A percentile compares a stretch with the other conserved stretches of the same genome.
These are phyloP conservation scores for Aspergillus egyptiacus DNA, from an alignment of 495 filamentous ascomycete species.

Conservation along the genomic window DNA sequence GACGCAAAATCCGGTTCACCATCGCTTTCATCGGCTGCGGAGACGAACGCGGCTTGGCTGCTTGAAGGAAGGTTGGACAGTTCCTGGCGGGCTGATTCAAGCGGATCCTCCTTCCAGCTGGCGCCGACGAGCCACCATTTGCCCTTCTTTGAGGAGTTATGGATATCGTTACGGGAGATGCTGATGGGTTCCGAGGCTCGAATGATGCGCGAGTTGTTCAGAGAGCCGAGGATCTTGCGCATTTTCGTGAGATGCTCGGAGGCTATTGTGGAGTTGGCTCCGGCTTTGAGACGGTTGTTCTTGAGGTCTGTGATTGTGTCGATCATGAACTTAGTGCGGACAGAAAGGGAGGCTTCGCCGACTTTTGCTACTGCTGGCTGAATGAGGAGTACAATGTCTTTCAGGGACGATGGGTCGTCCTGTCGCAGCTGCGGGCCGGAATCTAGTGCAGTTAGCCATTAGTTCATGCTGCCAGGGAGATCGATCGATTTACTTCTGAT, in stretches of 20 bases:
- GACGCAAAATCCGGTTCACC: constrained; percentile 60
- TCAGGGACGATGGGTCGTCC: constrained; percentile 85
- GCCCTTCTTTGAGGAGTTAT: constrained; percentile 73
- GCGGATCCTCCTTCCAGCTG: constrained; percentile 62
- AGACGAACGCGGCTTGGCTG: constrained; percentile 17
- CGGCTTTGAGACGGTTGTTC: constrained; percentile 83
- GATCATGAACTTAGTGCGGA: constrained; percentile 96
- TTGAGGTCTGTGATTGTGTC: constrained; percentile 91
- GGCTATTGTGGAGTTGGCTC: constrained; percentile 53
- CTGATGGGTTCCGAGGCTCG: constrained; percentile 77
- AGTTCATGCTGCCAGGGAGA: not conserved
- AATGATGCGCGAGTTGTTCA: constrained; percentile 58
- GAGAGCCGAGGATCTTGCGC: constrained; percentile 70
- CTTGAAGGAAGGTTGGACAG: constrained; percentile 19
- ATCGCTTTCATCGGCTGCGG: constrained; percentile 36
- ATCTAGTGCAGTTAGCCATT: constrained; percentile 25
- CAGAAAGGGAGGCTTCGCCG: constrained; percentile 66
- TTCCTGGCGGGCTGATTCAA: constrained; percentile 36
- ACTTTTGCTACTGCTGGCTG: constrained; percentile 61
- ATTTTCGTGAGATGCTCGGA: constrained; percentile 77
- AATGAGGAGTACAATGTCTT: constrained; percentile 79
- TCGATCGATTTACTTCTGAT: constrained; percentile 57
- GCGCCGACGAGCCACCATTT: constrained; percentile 99
- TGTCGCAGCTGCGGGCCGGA: constrained; percentile 78
- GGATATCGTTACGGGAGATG: constrained; percentile 73